phyloP scores from a whole-genome alignment of 202 grass and related monocot species.

The Schoenoplectus tabernaemontani region DNA sequence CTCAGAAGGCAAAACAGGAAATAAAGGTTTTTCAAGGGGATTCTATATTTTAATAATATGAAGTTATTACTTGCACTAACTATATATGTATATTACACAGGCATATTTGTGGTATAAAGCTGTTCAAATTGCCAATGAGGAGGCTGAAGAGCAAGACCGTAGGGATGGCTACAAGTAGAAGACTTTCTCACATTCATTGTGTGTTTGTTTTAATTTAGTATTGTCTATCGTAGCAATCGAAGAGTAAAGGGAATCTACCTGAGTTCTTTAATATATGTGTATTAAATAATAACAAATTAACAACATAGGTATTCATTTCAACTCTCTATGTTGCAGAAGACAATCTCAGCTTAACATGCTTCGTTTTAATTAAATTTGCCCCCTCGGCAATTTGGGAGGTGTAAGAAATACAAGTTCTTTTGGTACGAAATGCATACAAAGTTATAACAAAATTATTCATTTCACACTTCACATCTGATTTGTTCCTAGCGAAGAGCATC shows the following conservation, averaged over 20 bases:
- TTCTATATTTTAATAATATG: background rate
- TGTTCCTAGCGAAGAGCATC: background rate
- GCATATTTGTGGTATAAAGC: slow-evolving; percentile 83
- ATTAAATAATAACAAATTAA: background rate
- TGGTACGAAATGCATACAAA: background rate
- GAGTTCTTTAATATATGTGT: slow-evolving; percentile 1
- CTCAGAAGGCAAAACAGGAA: background rate
- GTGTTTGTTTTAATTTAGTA: background rate
- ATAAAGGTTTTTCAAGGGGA: background rate
- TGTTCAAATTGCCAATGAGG: slow-evolving; percentile 70
- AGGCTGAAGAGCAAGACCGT: slow-evolving; percentile 80
- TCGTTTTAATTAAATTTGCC: background rate
- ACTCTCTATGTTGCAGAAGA: background rate
- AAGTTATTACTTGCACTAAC: background rate
- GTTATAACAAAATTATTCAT: background rate
- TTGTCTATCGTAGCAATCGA: background rate
- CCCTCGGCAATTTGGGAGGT: background rate
- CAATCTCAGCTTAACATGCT: background rate
- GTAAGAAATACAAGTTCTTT: background rate
- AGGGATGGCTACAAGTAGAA: slow-evolving; percentile 49
- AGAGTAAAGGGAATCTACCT: background rate
- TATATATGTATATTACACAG: slow-evolving; percentile 20
- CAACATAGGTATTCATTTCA: background rate
- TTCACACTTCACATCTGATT: background rate
- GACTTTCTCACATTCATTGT: background rate